These are phyloP conservation scores for Linderniella brevidens DNA, from an alignment of 257 asterid species.

Conservation along the genomic window DNA sequence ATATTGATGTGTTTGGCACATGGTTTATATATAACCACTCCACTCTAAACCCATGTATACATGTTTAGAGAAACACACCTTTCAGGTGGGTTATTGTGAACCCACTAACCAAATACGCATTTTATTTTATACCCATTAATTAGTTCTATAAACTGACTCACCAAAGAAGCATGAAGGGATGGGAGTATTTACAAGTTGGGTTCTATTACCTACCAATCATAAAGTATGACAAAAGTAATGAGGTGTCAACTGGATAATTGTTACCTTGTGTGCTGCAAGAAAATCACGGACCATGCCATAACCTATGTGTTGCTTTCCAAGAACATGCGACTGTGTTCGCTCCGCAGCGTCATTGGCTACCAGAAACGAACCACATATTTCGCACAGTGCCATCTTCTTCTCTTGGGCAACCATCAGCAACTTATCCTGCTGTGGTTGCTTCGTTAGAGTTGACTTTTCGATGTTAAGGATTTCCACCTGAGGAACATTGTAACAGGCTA, in stretches of 20 bases:
- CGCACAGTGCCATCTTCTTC: slow-evolving; percentile 96
- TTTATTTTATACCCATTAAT: no score
- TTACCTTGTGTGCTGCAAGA: slow-evolving; percentile 48
- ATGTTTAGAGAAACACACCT: no score
- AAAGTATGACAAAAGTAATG: not conserved
- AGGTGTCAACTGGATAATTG: not conserved
- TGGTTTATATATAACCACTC: no score
- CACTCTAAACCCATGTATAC: no score
- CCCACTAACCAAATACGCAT: no score
- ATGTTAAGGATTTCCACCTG: slow-evolving; percentile 83
- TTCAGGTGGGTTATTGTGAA: no score
- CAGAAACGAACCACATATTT: slow-evolving; percentile 91
- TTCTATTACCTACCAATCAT: no score
- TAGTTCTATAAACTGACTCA: no score
- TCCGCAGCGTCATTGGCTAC: slow-evolving; percentile 96
- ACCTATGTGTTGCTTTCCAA: slow-evolving; percentile 94
- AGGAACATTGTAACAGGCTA: slow-evolving; percentile 4
- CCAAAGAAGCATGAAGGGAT: no score
- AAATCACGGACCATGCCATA: slow-evolving; percentile 90
- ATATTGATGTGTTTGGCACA: no score
- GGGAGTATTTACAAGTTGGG: no score
- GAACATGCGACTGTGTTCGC: slow-evolving; percentile 94
- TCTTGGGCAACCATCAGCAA: slow-evolving; percentile 75
- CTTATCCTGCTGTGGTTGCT: slow-evolving; percentile 64
- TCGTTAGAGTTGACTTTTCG: slow-evolving; percentile 68